A percentile compares a stretch with the other conserved stretches of the same genome.
phyloP scores from a whole-genome alignment of 495 filamentous ascomycete genomes.

The Aspergillus diversus region DNA sequence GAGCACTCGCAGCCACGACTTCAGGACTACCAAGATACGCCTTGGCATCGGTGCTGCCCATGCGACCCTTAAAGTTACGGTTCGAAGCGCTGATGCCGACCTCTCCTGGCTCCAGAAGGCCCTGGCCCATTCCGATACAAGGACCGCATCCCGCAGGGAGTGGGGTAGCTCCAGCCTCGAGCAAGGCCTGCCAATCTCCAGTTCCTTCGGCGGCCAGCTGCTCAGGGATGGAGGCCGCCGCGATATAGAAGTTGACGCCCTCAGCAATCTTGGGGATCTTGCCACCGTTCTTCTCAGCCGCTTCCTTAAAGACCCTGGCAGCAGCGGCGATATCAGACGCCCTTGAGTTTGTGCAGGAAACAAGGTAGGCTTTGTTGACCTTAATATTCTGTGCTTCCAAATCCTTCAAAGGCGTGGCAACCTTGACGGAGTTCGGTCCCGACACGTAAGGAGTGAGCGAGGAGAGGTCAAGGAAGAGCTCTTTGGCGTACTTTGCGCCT shows the following conservation, averaged over 20 bases:
- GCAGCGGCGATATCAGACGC: constrained; percentile 82
- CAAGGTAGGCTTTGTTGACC: constrained; percentile 84
- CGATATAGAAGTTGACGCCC: constrained; percentile 87
- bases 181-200: constrained; percentile 85
- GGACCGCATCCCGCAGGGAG: constrained; percentile 83
- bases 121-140: constrained; percentile 86
- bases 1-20: constrained; percentile 86
- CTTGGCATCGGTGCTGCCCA: constrained; percentile 81
- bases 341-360: constrained; percentile 89
- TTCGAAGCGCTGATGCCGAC: constrained; percentile 89
- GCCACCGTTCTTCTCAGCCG: constrained; percentile 57
- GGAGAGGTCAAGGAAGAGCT: constrained; percentile 75
- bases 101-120: constrained; percentile 81
- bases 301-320: constrained; percentile 84
- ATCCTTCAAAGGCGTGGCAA: constrained; percentile 74
- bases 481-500: constrained; percentile 81
- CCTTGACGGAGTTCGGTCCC: constrained; percentile 91
- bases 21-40: constrained; percentile 91
- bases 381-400: constrained; percentile 72
- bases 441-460: constrained; percentile 85
- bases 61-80: constrained; percentile 92
- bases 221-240: constrained; percentile 82
- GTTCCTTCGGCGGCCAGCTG: constrained; percentile 76
- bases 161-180: constrained; percentile 77
- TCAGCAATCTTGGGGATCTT: constrained; percentile 73